A percentile compares a stretch with the other conserved stretches of the same genome.
phyloP scores from a whole-genome alignment of 176 grass and related monocot species.

The Secale cereale region DNA sequence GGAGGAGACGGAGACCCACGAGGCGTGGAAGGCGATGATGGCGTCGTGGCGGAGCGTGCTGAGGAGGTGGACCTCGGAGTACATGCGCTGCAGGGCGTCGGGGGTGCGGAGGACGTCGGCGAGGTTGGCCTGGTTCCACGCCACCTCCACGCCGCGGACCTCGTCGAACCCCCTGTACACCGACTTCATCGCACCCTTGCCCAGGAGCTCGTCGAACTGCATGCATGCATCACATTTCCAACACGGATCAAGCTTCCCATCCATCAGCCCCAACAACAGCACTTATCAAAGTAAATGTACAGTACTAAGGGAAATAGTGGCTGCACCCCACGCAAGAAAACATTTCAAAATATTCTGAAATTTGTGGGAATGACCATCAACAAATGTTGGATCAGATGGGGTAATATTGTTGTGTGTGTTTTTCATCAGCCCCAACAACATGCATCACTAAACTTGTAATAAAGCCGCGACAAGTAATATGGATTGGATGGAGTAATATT shows the following conservation, averaged over 20 bases:
- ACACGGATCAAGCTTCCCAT: background rate
- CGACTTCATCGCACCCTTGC: slow-evolving; percentile 85
- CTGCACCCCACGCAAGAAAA: too few relatives aligned
- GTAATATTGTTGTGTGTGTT: too few relatives aligned
- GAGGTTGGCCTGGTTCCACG: slow-evolving; percentile 89
- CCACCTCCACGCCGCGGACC: slow-evolving; percentile 67
- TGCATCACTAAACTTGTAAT: background rate
- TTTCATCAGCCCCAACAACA: background rate
- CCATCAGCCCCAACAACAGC: background rate
- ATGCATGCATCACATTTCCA: background rate
- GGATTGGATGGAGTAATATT: background rate
- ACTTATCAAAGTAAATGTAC: background rate
- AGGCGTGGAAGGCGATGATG: slow-evolving; percentile 74
- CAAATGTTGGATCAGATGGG: too few relatives aligned
- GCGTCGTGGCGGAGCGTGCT: slow-evolving; percentile 63
- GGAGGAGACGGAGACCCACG: slow-evolving; percentile 45
- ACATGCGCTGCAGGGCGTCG: slow-evolving; percentile 66
- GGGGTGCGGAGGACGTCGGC: slow-evolving; percentile 52
- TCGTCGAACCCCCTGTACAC: slow-evolving; percentile 91
- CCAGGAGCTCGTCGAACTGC: slow-evolving; percentile 71
- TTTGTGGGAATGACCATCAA: too few relatives aligned
- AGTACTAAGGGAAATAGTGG: too few relatives aligned
- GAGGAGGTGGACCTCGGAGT: slow-evolving; percentile 88
- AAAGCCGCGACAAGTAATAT: too few relatives aligned
- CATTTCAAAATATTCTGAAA: too few relatives aligned